These are phyloP conservation scores for Trichomonas vaginalis DNA, from an alignment of 208 protist genomes.

Conservation along the genomic window DNA sequence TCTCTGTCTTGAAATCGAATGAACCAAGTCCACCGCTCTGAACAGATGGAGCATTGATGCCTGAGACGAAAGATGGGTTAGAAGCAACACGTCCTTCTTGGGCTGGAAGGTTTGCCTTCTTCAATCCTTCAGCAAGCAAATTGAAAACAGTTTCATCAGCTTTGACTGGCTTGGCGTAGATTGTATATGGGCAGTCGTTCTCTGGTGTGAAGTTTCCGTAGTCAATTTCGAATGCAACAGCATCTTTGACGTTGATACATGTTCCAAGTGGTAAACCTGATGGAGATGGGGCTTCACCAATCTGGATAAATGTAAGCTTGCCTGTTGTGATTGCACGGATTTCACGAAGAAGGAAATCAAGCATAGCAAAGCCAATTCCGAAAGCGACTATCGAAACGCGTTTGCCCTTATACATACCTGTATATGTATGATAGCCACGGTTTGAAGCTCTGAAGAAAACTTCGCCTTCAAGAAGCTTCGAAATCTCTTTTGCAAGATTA, in stretches of 20 bases:
- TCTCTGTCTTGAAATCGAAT: neutral
- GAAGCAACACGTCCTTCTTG: neutral
- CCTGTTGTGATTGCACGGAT: neutral
- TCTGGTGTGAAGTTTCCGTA: constrained; percentile 10
- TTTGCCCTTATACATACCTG: neutral
- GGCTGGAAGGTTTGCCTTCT: neutral
- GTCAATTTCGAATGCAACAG: neutral
- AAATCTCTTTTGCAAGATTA: neutral
- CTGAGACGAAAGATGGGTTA: neutral
- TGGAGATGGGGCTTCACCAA: neutral
- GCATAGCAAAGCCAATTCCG: neutral
- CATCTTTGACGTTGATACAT: neutral
- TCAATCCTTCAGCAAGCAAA: neutral
- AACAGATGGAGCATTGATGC: neutral
- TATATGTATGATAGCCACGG: neutral
- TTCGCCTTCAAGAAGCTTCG: neutral
- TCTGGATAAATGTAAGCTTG: neutral
- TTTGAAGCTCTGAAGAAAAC: neutral
- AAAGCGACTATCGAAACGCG: neutral
- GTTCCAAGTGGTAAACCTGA: neutral
- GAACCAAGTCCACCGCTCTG: neutral
- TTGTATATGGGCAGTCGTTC: neutral
- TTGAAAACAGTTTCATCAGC: neutral
- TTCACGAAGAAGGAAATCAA: constrained; percentile 7
- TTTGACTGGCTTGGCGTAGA: neutral